Evolutionary conservation across 148 eudicot species (phyloP).

Genomic region (Silene latifolia): DNA sequence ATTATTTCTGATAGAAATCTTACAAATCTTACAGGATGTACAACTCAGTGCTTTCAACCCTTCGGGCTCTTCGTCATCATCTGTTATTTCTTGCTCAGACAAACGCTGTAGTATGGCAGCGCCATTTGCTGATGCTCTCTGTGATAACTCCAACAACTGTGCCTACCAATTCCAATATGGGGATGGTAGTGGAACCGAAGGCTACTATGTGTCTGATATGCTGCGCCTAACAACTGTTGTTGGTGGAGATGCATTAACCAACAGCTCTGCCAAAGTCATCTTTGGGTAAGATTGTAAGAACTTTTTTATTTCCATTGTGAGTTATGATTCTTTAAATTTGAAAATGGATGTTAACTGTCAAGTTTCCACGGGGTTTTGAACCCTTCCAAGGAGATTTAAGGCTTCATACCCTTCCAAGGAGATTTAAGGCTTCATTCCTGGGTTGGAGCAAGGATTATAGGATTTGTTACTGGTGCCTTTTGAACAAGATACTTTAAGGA

Average conservation of each 20-base stretch:
- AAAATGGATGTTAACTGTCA: background rate
- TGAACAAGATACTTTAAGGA: background rate
- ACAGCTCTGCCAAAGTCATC: slow-evolving; percentile 60
- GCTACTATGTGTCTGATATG: slow-evolving; percentile 64
- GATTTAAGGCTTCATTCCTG: background rate
- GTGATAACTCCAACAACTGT: slow-evolving; percentile 61
- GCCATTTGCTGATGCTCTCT: slow-evolving; percentile 61
- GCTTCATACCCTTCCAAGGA: background rate
- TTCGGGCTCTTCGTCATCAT: slow-evolving; percentile 62
- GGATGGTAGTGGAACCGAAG: slow-evolving; percentile 93
- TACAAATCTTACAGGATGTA: slow-evolving; percentile 41
- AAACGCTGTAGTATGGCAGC: slow-evolving; percentile 64
- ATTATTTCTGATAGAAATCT: slow-evolving; percentile 11
- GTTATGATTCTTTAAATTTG: background rate
- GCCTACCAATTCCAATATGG: slow-evolving; percentile 87
- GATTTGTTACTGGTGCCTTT: background rate
- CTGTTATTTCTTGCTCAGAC: slow-evolving; percentile 62
- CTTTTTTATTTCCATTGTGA: background rate
- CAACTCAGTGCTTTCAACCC: slow-evolving; percentile 66
- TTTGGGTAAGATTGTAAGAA: slow-evolving; percentile 55
- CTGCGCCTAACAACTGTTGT: slow-evolving; percentile 58
- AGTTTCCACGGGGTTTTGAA: background rate
- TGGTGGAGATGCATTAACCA: slow-evolving; percentile 48
- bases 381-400: background rate
- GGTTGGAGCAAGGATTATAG: background rate